Conservation (phyloP, 768 basidiomycete species). For the Boletales sp. region DNA sequence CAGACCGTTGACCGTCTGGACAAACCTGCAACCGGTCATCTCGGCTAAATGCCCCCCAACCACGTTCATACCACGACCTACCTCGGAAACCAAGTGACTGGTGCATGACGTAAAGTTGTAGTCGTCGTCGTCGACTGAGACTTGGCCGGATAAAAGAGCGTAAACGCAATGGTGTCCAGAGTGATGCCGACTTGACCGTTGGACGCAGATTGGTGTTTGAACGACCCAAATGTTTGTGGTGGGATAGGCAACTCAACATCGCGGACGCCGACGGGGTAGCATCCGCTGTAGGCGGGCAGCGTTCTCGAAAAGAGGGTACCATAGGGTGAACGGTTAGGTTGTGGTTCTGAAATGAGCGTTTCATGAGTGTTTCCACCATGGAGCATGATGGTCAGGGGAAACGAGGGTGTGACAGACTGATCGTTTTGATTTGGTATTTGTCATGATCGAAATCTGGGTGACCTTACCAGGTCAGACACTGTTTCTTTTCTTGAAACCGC, state of each 20-base stretch:
- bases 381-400: neutral
- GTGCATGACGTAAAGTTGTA: neutral
- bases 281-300: slow-evolving; percentile 29
- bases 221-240: slow-evolving; percentile 22
- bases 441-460: no score
- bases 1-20: slow-evolving; percentile 30
- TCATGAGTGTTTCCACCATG: no score
- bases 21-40: slow-evolving; percentile 15
- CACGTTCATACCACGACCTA: neutral
- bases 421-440: no score
- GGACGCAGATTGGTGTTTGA: slow-evolving; percentile 22
- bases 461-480: neutral
- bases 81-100: slow-evolving; percentile 29
- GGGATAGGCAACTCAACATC: slow-evolving; percentile 31
- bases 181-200: slow-evolving; percentile 23
- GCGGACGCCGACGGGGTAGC: slow-evolving; percentile 28
- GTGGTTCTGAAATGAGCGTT: no score
- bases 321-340: slow-evolving; percentile 3
- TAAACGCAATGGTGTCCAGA: slow-evolving; percentile 29
- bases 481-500: neutral
- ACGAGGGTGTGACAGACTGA: neutral
- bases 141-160: slow-evolving; percentile 31
- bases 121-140: neutral
- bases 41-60: no score
- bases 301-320: slow-evolving; percentile 23